phyloP scores from a whole-genome alignment of 768 basidiomycete genomes.

The Cyclocybe aegerita region DNA sequence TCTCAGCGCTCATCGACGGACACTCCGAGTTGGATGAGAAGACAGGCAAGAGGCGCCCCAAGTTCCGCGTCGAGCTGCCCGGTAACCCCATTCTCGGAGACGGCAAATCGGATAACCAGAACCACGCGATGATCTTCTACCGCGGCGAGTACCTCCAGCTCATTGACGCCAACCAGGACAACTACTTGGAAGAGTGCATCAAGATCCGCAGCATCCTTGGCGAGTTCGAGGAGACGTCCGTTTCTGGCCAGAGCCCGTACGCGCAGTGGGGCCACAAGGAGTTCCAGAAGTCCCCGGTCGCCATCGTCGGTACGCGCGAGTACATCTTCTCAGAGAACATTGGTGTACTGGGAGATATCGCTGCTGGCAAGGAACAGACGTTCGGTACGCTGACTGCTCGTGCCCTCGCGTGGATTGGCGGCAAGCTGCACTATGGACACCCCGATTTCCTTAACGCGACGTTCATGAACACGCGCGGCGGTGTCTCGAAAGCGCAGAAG shows the following conservation, averaged over 20 bases:
- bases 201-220: conserved; percentile 98
- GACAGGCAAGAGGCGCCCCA: conserved; percentile 88
- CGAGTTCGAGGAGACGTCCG: conserved; percentile 93
- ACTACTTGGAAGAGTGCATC: conserved; percentile 97
- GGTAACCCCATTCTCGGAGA: conserved; percentile 99
- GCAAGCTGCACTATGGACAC: conserved; percentile 98
- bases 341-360: conserved; percentile 97
- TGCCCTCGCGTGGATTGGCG: conserved; percentile 94
- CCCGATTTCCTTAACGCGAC: conserved; percentile 98
- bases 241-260: conserved; percentile 93
- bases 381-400: conserved; percentile 98
- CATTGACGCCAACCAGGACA: conserved; percentile 99
- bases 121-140: conserved; percentile 98
- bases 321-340: conserved; percentile 99
- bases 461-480: conserved; percentile 98
- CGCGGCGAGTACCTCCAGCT: conserved; percentile 98
- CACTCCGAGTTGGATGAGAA: conserved; percentile 93
- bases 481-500: conserved; percentile 99
- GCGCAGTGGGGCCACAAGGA: conserved; percentile 95
- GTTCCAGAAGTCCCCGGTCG: conserved; percentile 87
- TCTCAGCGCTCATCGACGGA: conserved; percentile 94
- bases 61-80: conserved; percentile 96
- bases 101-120: conserved; percentile 99
- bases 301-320: conserved; percentile 97
- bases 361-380: conserved; percentile 99